phyloP scores from a whole-genome alignment of 345 rosid genomes.

The Rhizophora apiculata region DNA sequence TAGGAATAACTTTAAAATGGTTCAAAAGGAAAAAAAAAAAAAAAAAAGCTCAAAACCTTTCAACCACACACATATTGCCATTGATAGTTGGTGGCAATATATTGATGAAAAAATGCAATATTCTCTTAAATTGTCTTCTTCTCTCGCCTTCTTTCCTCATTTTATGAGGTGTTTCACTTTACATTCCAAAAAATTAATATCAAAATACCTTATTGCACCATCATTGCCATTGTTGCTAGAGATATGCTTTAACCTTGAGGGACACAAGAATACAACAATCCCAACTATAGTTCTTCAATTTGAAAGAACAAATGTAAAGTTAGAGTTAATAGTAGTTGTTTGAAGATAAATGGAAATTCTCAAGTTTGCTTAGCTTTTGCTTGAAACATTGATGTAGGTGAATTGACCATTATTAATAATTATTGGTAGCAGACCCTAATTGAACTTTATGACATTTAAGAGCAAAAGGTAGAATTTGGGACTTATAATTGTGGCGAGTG shows the following conservation, averaged over 20 bases:
- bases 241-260: constrained; percentile 27
- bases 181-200: constrained; percentile 21
- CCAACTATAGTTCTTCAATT: constrained; percentile 29
- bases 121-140: neutral
- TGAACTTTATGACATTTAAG: constrained; percentile 3
- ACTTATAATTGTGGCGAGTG: constrained; percentile 9
- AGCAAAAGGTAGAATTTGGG: constrained; percentile 7
- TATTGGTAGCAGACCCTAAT: constrained; percentile 21
- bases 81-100: no score
- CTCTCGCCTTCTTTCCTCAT: constrained; percentile 19
- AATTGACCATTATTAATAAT: constrained; percentile 25
- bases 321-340: constrained; percentile 20
- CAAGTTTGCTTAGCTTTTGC: constrained; percentile 34
- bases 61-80: no score
- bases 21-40: no score
- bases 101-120: neutral
- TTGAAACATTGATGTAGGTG: neutral
- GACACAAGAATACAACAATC: neutral
- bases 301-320: constrained; percentile 16
- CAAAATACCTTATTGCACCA: neutral
- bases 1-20: no score
- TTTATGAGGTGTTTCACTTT: constrained; percentile 15
- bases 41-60: no score
- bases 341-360: constrained; percentile 5
- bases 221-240: neutral